Percentiles rank a stretch among this genome's conserved stretches.
These are phyloP conservation scores for Haplosporangium gracile DNA, from an alignment of 192 early-diverging fungal species.

Conservation along the genomic window DNA sequence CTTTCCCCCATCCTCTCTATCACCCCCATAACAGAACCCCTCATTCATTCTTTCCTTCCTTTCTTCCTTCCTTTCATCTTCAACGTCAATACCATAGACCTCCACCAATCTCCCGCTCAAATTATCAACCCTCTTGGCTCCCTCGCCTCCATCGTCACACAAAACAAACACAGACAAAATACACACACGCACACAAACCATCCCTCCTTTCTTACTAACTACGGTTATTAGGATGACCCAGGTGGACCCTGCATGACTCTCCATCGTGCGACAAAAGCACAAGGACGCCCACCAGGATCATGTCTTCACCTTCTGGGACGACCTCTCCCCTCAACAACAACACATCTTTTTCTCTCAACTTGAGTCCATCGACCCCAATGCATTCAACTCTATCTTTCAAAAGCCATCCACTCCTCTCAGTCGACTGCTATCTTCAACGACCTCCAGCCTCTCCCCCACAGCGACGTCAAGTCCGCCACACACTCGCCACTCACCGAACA, in stretches of 20 bases:
- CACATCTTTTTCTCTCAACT: constrained; percentile 74
- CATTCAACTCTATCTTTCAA: constrained; percentile 78
- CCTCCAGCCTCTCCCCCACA: constrained; percentile 75
- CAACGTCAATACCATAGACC: too few species aligned
- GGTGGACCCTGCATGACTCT: constrained; percentile 8
- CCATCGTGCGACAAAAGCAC: constrained; percentile 56
- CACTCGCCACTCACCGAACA: constrained; percentile 58
- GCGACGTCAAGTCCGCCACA: constrained; percentile 67
- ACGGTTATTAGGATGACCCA: background rate
- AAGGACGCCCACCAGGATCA: constrained; percentile 83
- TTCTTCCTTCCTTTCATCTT: background rate
- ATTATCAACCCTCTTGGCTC: background rate
- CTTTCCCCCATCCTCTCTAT: background rate
- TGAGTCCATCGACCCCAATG: constrained; percentile 75
- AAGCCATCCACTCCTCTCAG: constrained; percentile 63
- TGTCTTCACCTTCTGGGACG: constrained; percentile 84
- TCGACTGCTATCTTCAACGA: constrained; percentile 39
- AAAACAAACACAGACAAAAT: background rate
- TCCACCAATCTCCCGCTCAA: background rate
- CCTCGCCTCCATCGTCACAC: background rate
- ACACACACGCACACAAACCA: background rate
- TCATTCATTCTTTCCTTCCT: background rate
- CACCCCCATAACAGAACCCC: background rate
- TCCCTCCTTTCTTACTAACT: background rate
- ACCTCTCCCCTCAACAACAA: constrained; percentile 69